Conservation (phyloP, 1,139 yeast species). For the Debaryomyces robertsiae region DNA sequence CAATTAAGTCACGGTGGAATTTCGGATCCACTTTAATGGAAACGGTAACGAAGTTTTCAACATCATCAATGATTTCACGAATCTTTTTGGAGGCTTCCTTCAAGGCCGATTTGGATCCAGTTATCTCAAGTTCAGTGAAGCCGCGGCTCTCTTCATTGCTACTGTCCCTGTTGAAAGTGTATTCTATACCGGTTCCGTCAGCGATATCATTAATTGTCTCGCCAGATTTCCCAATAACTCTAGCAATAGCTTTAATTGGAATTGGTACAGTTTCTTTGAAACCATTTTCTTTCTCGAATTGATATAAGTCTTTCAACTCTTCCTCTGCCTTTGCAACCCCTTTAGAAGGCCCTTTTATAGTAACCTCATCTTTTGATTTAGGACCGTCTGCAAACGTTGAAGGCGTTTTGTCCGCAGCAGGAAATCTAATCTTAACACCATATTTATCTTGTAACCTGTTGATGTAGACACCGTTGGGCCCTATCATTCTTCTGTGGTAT, state of each 20-base stretch:
- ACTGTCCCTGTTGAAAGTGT: constrained; percentile 58
- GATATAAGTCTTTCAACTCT: constrained; percentile 80
- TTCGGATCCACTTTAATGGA: constrained; percentile 73
- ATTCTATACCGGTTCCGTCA: constrained; percentile 77
- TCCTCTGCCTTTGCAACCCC: constrained; percentile 85
- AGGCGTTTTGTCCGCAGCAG: constrained; percentile 41
- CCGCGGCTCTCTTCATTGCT: constrained; percentile 44
- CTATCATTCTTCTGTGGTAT: constrained; percentile 82
- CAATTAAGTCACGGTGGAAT: constrained; percentile 79
- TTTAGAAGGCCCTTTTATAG: constrained; percentile 87
- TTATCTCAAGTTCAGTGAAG: constrained; percentile 63
- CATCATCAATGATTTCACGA: constrained; percentile 62
- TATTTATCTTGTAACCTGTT: constrained; percentile 89
- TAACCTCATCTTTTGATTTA: constrained; percentile 61
- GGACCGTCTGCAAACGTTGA: constrained; percentile 39
- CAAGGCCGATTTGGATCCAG: constrained; percentile 82
- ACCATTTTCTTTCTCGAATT: constrained; percentile 88
- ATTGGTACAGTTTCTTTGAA: constrained; percentile 62
- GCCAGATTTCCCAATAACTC: constrained; percentile 89
- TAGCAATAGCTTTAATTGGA: constrained; percentile 72
- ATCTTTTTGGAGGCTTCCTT: constrained; percentile 71
- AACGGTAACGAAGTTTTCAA: constrained; percentile 64
- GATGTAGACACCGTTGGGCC: constrained; percentile 79
- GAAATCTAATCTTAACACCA: constrained; percentile 79
- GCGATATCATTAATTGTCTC: constrained; percentile 81